phyloP scores from a whole-genome alignment of 768 basidiomycete genomes.

The Phallus indusiatus region DNA sequence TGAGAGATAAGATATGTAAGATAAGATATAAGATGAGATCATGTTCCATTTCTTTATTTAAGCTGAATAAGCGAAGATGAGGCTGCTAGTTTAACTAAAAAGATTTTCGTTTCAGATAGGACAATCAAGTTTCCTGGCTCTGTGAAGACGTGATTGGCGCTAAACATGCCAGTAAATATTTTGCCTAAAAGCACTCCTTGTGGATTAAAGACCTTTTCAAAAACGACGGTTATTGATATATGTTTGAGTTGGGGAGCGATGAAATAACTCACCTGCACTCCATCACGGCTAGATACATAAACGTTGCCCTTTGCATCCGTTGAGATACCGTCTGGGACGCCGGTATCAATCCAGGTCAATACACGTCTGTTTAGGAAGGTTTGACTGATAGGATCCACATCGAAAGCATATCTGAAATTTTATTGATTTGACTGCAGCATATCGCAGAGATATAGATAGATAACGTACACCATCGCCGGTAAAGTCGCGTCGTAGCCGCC shows the following conservation, averaged over 20 bases:
- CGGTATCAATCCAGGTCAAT: constrained; percentile 58
- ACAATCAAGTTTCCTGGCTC: constrained; percentile 30
- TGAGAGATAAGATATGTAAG: no score
- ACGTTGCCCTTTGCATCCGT: constrained; percentile 57
- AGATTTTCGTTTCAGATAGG: constrained; percentile 30
- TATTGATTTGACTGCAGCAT: neutral
- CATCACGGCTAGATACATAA: constrained; percentile 61
- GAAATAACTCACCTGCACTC: constrained; percentile 43
- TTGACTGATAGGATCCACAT: constrained; percentile 48
- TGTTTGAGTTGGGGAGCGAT: neutral
- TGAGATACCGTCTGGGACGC: constrained; percentile 59
- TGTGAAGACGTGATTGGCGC: constrained; percentile 34
- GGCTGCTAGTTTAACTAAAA: constrained; percentile 28
- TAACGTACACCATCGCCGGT: constrained; percentile 58
- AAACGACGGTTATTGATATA: neutral
- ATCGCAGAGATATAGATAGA: neutral
- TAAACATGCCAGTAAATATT: constrained; percentile 39
- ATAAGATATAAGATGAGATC: neutral
- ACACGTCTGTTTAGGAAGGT: constrained; percentile 51
- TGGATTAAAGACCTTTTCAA: constrained; percentile 42
- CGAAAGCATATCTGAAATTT: constrained; percentile 49
- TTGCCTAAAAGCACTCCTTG: constrained; percentile 54
- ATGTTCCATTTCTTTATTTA: neutral
- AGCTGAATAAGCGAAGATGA: neutral
- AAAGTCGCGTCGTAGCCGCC: constrained; percentile 41